phyloP scores from a whole-genome alignment of 352 stramenopile species.

The Phytopythium litorale region DNA sequence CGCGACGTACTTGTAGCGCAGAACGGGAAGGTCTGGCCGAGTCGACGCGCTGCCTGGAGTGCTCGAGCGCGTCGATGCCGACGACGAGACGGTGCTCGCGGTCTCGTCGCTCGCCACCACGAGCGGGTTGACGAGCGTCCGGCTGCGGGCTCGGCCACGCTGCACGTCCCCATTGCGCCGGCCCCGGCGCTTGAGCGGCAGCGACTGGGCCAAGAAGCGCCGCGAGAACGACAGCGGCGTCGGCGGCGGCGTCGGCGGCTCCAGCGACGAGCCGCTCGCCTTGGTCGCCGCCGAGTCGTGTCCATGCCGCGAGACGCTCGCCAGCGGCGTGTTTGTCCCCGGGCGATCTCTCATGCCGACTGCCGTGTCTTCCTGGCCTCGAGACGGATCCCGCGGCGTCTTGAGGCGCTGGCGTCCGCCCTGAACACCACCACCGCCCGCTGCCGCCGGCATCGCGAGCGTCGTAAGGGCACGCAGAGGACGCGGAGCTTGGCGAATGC shows the following conservation, averaged over 20 bases:
- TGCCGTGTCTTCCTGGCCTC: no score
- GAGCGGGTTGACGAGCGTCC: slow-evolving; percentile 11
- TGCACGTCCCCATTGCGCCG: neutral
- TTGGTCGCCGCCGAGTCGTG: slow-evolving; percentile 13
- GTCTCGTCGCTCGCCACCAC: neutral
- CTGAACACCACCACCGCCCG: no score
- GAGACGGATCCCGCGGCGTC: no score
- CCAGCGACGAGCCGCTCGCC: neutral
- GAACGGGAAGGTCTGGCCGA: slow-evolving; percentile 29
- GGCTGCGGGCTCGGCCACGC: neutral
- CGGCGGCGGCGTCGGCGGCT: neutral
- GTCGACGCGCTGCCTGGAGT: neutral
- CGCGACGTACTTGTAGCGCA: slow-evolving; percentile 47
- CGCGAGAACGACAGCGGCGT: slow-evolving; percentile 1
- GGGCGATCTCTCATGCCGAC: no score
- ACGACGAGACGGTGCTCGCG: neutral
- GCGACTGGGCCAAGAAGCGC: neutral
- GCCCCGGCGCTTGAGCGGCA: neutral
- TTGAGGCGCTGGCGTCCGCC: no score
- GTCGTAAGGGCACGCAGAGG: no score
- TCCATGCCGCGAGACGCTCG: neutral
- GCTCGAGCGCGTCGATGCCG: neutral
- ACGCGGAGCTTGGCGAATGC: no score
- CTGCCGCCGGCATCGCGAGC: no score
- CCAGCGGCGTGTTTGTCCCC: no score